Evolutionary conservation across 768 basidiomycete genomes (phyloP), one percentile per base, ranked within the genome.

Genomic region (Atractiella rhizophila): DNA sequence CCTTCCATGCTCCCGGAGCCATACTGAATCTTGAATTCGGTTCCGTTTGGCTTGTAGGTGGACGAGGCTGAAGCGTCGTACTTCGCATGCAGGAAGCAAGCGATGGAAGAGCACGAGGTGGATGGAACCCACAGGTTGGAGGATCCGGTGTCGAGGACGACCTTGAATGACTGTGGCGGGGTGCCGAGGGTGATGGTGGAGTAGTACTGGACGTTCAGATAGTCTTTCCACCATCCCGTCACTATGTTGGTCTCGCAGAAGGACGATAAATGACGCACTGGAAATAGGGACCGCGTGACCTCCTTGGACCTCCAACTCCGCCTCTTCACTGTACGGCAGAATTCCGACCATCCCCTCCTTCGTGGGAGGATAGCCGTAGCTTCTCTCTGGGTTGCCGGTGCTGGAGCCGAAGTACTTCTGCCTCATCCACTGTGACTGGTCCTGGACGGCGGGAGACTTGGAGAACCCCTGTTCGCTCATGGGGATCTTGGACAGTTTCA

Each of bases 1-100:
- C 91, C 91, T 57, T 91, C 75, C 73, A 98, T 82, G 2, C 85
- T 83, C 20, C 91, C 91, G 24, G 82, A 77, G 12, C 91, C 91
- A 56, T 96, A 96, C 47, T 71, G 76, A 49, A 96, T 98, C 31
- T 73, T 69, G 54, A 98, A 96, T 5, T 68, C 64, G 35, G 79
- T 65, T 5, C 85, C 88, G 59, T 96, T 98, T 50, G 70, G 66
- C 62, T 78, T 79, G 71, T 88, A 74, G 0, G 83, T 71, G 1
- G 74, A 71, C 0, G 91, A 98, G 0, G 67, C 46, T 11, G 60
- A 54, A 1, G 78, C 73, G 49, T 91, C 76, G 56, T 91, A 96
- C 44, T 47, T 43, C 21, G 42, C 54, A 54, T 98, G 91, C 24
- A 96, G 69, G 73, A 82, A 83, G 61, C 81, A 85, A 8, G 81